Base-by-base conservation (phyloP, 192 early-diverging fungal genomes). In the Gonapodya prolifera region DNA sequence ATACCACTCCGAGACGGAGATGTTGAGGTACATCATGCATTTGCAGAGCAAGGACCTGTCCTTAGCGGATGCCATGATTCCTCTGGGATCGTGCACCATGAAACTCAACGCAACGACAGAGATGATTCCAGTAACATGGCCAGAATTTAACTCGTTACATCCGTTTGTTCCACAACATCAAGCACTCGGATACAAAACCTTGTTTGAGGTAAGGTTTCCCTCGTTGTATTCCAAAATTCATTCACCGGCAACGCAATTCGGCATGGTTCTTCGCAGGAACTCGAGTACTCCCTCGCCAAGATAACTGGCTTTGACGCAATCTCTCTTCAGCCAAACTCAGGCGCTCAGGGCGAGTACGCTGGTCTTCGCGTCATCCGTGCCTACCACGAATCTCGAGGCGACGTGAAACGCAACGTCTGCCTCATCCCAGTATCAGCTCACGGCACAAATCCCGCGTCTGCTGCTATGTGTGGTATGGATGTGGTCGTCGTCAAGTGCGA, bases 71-170 rank as follows among this genome's bases (percentile, higher is more conserved):
- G 95, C 98, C 69, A 99, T 99, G 98, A 99, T 99, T 78, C 94
- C 98, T 70, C 88, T 99, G 31, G 98, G 98, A 34, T 94, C 93
- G 61, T 99, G 98, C 88, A 99, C 98, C 77, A 99, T 99, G 98
- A 98, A 99, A 90, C 88, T 99, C 23, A 99, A 99, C 79, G 96
- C 96, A 70, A 98, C 98, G 45, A 94, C 94, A 30, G 95, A 99
- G 87, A 97, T 99, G 94, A 99, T 99, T 80, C 98, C 98, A n/a
- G 91, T 99, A 70, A 98, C 98, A 30, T 98, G 95, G 94, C 95
- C 98, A 36, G 96, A 98, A 81, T 97, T 99, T 80, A 89, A 88
- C 79, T 88, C 90, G 82, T 91, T 99, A 75, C 98, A 99, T 84
- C 98, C 98, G 75, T 99, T 99, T 80, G 98, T 93, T 2, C 98